Base-by-base conservation (phyloP, 1,284 basidiomycete species). In the Afroboletus lepidellus region DNA sequence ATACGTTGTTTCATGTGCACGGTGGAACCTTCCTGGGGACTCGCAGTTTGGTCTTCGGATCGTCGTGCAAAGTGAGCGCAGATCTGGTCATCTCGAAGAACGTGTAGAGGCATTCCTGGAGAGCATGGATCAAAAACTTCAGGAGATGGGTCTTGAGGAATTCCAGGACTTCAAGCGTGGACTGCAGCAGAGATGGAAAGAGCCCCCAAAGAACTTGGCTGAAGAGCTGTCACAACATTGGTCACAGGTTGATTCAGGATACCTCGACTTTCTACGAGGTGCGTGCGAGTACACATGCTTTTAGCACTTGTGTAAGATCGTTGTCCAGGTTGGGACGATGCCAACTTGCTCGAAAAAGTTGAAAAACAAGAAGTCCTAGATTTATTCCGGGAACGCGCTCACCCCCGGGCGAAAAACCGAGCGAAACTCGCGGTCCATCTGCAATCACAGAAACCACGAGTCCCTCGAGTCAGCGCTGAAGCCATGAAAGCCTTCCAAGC, bases 51-150 rank as follows among this genome's bases (percentile, higher is more conserved):
- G 94, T 11, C 73, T 97, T 60, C 83, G 92, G n/a, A 81, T 99
- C 48, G 75, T 95, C 8, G 83, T 99, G 27, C 97, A 99, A 74
- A 93, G 90, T 60, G 95, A 98, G 74, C 86, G 87, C 49, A 77
- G 78, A 24, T 85, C 95, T 5, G 77, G 75, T n/a, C 94, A 90
- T 69, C 77, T 99, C 46, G 97, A 99, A 73, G 75, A 80, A 48
- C 84, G 96, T 8, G 87, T 98, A 37, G 94, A 98, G 54, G 81
- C 82, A 2, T 98, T 98, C 78, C 74, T 97, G 51, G 80, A 84
- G 48, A 73, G 77, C 53, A 87, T 94, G 80, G 81, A 80, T 63
- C 65, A 67, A 29, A 77, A 72, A 45, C 66, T 93, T 42, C 75
- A 77, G 57, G 74, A 74, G 8, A 85, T 92, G 82, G 66, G 63